Conservation (phyloP, 23 red algal genomes). For the Cyanidiococcus yangmingshanensis region DNA sequence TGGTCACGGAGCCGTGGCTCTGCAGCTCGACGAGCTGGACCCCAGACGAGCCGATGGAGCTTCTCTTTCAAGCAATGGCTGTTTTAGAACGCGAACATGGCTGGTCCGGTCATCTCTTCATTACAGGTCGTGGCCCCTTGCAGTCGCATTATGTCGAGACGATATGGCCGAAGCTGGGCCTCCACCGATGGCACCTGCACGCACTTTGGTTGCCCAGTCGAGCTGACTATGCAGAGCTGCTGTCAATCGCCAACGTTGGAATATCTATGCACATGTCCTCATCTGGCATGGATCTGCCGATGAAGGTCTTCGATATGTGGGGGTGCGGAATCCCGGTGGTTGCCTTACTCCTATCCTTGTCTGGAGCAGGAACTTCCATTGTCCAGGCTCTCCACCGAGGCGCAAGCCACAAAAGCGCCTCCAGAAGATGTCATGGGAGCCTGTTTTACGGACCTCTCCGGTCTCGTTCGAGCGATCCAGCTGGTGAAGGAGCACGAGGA, state of each 20-base stretch:
- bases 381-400: background rate
- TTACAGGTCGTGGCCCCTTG: conserved; percentile 81
- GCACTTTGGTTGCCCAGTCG: conserved; percentile 29
- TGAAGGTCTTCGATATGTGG: conserved; percentile 96
- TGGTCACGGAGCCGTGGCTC: conserved; percentile 15
- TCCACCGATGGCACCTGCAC: background rate
- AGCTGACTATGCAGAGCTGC: conserved; percentile 46
- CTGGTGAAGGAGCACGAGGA: background rate
- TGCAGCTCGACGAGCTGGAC: conserved; percentile 83
- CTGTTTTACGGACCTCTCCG: background rate
- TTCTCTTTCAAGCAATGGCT: conserved; percentile 38
- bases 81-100: conserved; percentile 30
- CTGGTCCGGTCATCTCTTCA: conserved; percentile 28
- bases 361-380: conserved; percentile 31
- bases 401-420: background rate
- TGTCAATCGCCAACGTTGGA: conserved; percentile 50
- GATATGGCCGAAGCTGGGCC: background rate
- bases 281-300: conserved; percentile 80
- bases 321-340: conserved; percentile 67
- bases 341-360: conserved; percentile 37
- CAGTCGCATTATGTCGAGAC: conserved; percentile 31
- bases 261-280: conserved; percentile 77
- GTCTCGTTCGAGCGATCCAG: background rate
- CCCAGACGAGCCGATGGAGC: conserved; percentile 71
- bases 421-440: background rate